Conservation (phyloP, 768 basidiomycete species). For the Artomyces pyxidatus region DNA sequence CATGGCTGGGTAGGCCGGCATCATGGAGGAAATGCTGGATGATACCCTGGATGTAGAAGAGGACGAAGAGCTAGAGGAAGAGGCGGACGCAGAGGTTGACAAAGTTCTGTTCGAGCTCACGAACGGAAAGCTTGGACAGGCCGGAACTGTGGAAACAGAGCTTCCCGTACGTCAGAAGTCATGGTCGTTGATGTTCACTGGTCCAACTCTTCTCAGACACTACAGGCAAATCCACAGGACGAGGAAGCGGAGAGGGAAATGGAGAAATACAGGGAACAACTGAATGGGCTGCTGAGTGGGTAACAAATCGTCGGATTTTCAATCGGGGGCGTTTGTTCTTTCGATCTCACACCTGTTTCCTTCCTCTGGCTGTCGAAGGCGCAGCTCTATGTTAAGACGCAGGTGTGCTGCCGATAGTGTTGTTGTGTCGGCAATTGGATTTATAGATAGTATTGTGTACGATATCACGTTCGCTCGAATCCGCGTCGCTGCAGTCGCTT, state of each 20-base stretch:
- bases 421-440: no score
- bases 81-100: slow-evolving; percentile 96
- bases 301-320: no score
- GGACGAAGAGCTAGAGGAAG: slow-evolving; percentile 91
- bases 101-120: slow-evolving; percentile 94
- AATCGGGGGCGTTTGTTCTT: no score
- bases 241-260: slow-evolving; percentile 82
- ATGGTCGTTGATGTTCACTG: neutral
- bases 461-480: no score
- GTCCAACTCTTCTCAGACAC: slow-evolving; percentile 29
- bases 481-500: no score
- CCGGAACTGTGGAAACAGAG: slow-evolving; percentile 61
- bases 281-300: slow-evolving; percentile 75
- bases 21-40: slow-evolving; percentile 97
- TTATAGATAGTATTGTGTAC: no score
- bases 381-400: no score
- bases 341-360: no score
- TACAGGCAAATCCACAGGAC: slow-evolving; percentile 60
- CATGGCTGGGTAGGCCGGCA: slow-evolving; percentile 64
- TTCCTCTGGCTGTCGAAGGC: no score
- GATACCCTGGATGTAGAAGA: slow-evolving; percentile 88
- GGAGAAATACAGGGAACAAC: slow-evolving; percentile 84
- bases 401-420: no score
- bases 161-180: slow-evolving; percentile 54
- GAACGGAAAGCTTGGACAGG: slow-evolving; percentile 89